phyloP scores from a whole-genome alignment of 495 filamentous ascomycete species.

The Peziza echinospora region DNA sequence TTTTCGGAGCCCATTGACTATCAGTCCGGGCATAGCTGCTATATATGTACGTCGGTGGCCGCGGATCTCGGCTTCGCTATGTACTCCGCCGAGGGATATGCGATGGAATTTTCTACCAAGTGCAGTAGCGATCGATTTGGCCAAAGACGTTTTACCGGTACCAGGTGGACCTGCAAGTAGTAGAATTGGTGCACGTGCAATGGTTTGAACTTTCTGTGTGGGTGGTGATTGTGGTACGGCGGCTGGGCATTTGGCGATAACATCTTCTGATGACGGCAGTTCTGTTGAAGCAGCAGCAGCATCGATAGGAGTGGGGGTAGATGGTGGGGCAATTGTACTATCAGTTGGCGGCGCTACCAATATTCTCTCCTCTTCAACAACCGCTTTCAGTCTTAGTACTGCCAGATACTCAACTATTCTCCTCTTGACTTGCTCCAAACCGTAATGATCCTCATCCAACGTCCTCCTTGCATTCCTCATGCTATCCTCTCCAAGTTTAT shows the following conservation, averaged over 20 bases:
- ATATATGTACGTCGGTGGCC: conserved; percentile 95
- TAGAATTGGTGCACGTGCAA: conserved; percentile 45
- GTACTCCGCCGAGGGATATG: conserved; percentile 86
- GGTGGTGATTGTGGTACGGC: background rate
- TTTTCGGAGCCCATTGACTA: conserved; percentile 88
- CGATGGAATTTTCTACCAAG: conserved; percentile 91
- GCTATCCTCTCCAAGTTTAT: conserved; percentile 66
- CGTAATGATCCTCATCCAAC: conserved; percentile 90
- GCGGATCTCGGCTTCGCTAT: conserved; percentile 91
- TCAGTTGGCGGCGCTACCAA: conserved; percentile 46
- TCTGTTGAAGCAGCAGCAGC: conserved; percentile 8
- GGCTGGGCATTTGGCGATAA: too few relatives aligned
- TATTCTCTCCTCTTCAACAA: conserved; percentile 59
- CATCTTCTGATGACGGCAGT: background rate
- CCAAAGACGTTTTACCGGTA: conserved; percentile 88
- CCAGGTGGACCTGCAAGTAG: conserved; percentile 87
- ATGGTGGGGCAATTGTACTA: conserved; percentile 4
- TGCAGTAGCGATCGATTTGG: conserved; percentile 78
- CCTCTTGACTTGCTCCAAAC: conserved; percentile 94
- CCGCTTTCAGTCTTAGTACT: conserved; percentile 81
- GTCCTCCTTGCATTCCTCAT: conserved; percentile 64
- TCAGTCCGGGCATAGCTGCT: conserved; percentile 90
- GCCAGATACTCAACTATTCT: conserved; percentile 86
- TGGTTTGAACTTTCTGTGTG: background rate
- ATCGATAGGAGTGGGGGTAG: background rate